Evolutionary conservation across 2,329 filamentous ascomycete species (phyloP).

Genomic region (Nectriaceae sp.): DNA sequence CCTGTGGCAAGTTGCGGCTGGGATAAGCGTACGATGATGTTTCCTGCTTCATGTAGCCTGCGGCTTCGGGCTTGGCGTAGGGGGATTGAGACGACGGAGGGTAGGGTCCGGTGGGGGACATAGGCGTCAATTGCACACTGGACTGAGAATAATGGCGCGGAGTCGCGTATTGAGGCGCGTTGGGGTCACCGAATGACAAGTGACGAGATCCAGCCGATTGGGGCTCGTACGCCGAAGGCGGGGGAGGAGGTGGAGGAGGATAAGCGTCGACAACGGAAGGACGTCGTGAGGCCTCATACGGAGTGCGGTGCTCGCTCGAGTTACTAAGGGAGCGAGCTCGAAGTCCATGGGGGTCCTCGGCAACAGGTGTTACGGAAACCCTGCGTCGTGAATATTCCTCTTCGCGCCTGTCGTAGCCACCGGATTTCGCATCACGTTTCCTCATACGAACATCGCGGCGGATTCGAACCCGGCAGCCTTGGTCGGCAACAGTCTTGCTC

Average conservation of each 20-base stretch:
- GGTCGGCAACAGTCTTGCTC: conserved; percentile 90
- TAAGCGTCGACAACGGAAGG: conserved; percentile 52
- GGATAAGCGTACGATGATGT: conserved; percentile 18
- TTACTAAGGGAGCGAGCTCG: conserved; percentile 64
- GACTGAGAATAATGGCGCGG: conserved; percentile 42
- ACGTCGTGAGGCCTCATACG: conserved; percentile 48
- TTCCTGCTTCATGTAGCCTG: conserved; percentile 33
- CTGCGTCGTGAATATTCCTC: conserved; percentile 56
- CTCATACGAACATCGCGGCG: conserved; percentile 92
- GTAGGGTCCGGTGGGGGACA: conserved; percentile 36
- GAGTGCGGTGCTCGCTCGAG: conserved; percentile 51
- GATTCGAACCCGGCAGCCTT: conserved; percentile 95
- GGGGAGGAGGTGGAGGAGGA: conserved; percentile 35
- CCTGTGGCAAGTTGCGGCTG: conserved; percentile 30
- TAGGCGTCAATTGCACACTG: conserved; percentile 34
- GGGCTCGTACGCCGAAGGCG: conserved; percentile 38
- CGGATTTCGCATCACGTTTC: conserved; percentile 71
- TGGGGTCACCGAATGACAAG: conserved; percentile 37
- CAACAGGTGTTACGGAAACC: conserved; percentile 37
- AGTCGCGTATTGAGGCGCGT: conserved; percentile 35
- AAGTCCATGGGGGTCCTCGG: conserved; percentile 33
- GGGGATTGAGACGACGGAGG: conserved; percentile 41
- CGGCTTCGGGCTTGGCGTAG: conserved; percentile 40
- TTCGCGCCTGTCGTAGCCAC: conserved; percentile 59
- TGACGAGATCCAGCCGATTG: conserved; percentile 31